Evolutionary conservation across 371 early-diverging fungal genomes (phyloP).

Genomic region (Choanephora cucurbitarum): DNA sequence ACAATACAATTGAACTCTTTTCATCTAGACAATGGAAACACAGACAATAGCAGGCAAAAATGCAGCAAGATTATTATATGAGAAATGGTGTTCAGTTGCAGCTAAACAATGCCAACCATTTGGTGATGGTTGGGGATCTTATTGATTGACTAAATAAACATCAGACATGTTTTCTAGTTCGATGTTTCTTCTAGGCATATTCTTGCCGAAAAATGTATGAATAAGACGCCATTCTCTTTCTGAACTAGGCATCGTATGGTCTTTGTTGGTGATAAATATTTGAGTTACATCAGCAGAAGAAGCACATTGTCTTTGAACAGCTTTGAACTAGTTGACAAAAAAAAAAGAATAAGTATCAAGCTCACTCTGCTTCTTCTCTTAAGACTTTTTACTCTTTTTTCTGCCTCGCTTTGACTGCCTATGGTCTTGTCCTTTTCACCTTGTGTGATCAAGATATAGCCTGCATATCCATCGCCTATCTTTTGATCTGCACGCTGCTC

Average conservation of each 20-base stretch:
- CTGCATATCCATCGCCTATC: constrained; percentile 36
- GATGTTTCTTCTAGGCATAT: constrained; percentile 49
- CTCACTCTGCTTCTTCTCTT: too few relatives aligned
- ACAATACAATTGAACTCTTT: neutral
- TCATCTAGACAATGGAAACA: constrained; percentile 68
- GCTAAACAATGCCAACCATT: constrained; percentile 25
- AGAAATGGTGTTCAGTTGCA: constrained; percentile 44
- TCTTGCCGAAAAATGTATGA: constrained; percentile 56
- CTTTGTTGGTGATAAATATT: constrained; percentile 46
- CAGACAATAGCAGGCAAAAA: constrained; percentile 62
- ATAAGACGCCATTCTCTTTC: constrained; percentile 58
- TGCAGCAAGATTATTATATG: constrained; percentile 50
- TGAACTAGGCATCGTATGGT: constrained; percentile 52
- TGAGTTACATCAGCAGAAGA: constrained; percentile 37
- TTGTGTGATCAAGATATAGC: constrained; percentile 54
- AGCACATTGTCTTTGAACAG: constrained; percentile 34
- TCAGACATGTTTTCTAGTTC: constrained; percentile 55
- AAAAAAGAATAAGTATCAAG: too few relatives aligned
- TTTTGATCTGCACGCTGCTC: constrained; percentile 35
- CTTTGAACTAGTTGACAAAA: constrained; percentile 28
- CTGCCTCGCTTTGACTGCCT: constrained; percentile 36
- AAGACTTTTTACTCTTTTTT: constrained; percentile 38
- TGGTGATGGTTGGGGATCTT: constrained; percentile 48
- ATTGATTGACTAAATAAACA: constrained; percentile 48
- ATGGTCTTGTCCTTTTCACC: constrained; percentile 54